phyloP scores from a whole-genome alignment of 345 rosid genomes.

The Anacardium occidentale region DNA sequence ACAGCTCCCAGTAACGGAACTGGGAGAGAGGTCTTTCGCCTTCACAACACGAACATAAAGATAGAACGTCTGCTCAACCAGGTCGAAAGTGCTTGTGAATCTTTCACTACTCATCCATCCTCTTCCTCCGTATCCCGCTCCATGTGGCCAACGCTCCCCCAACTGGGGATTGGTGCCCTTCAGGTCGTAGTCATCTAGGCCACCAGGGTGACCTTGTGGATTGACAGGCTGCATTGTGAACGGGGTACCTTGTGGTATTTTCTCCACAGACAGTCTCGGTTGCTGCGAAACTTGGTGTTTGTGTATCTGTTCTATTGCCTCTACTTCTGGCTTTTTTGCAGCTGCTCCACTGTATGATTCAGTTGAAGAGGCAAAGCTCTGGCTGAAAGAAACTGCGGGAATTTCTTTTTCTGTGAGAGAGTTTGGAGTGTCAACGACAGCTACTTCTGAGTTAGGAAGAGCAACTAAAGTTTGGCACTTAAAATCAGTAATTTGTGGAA shows the following conservation, averaged over 20 bases:
- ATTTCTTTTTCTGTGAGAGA: constrained; percentile 22
- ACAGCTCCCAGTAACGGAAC: constrained; percentile 61
- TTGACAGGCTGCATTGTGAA: constrained; percentile 39
- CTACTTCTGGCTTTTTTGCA: constrained; percentile 11
- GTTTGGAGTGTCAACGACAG: constrained; percentile 3
- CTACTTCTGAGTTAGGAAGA: constrained; percentile 27
- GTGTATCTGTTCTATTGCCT: constrained; percentile 26
- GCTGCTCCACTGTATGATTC: constrained; percentile 1
- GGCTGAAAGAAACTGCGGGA: constrained; percentile 9
- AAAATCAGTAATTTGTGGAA: constrained; percentile 15
- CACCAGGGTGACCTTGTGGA: constrained; percentile 24
- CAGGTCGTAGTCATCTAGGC: constrained; percentile 51
- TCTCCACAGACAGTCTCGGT: constrained; percentile 25
- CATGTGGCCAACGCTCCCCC: constrained; percentile 70
- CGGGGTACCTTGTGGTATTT: constrained; percentile 29
- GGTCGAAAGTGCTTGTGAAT: constrained; percentile 63
- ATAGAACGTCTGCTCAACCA: constrained; percentile 80
- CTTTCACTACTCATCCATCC: constrained; percentile 64
- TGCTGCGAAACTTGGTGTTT: constrained; percentile 36
- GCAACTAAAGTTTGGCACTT: constrained; percentile 15
- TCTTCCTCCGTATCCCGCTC: constrained; percentile 45
- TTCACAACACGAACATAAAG: constrained; percentile 70
- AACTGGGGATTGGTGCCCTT: constrained; percentile 67
- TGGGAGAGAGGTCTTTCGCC: constrained; percentile 74
- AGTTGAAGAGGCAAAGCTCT: neutral